Base-by-base conservation (phyloP, 306 rosid genomes). In the Morella rubra region DNA sequence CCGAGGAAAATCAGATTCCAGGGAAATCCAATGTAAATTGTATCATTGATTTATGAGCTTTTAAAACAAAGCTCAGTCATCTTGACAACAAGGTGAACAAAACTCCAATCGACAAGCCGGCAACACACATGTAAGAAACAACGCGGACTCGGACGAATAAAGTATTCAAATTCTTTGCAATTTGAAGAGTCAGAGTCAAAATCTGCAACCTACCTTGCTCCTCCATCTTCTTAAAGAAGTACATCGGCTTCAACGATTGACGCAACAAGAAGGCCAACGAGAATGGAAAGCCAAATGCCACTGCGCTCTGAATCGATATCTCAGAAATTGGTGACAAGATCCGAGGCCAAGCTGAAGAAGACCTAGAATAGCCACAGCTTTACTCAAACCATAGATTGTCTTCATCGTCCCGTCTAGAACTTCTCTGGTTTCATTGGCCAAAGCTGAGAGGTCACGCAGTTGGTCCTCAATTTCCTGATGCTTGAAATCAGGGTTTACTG, bases 381-480 rank as follows among this genome's bases (percentile, higher is more conserved):
- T 85, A 87, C 97, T 92, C 46, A 90, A 62, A 49, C 81, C 65
- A 14, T 87, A 89, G 15, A 95, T 80, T 67, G 41, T 88, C 91
- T 81, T 91, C 86, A 91, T 85, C 91, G 82, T 77, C 7, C 2
- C 42, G 64, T 90, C 93, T 0, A 89, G 81, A 18, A 88, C 89
- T 18, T 82, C 75, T 32, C 98, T 78, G 3, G 90, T 95, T 75
- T 95, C 97, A 13, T 80, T 83, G 5, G 88, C 98, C 46, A 95
- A 55, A 0, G 90, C 42, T 0, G 97, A 92, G 0, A 82, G 80
- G 59, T 95, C 96, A 0, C 97, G 80, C 98, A 0, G 98, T 95
- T 0, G 98, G 98, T 0, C 97, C 74, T 95, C 97, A 19, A 95
- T 95, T 40, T 95, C 98, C 71, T 92, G 98, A 84, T 92, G 98